Conservation (phyloP, 1,284 basidiomycete species). For the Grifola frondosa region DNA sequence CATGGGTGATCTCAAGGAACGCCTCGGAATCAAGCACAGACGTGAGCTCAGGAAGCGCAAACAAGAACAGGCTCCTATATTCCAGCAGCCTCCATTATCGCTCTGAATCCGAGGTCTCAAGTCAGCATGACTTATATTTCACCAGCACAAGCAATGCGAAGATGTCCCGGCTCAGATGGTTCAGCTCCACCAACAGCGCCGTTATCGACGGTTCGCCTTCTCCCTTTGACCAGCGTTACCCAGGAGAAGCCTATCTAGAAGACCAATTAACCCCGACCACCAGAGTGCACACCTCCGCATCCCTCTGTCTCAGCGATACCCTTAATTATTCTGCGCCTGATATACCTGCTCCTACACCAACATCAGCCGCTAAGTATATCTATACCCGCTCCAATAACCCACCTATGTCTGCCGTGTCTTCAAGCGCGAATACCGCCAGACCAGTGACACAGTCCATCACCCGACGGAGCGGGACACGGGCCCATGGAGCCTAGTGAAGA, state of each 20-base stretch:
- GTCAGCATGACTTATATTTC: conserved; percentile 23
- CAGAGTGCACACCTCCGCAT: conserved; percentile 20
- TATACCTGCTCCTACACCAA: conserved; percentile 59
- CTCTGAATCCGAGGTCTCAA: conserved; percentile 60
- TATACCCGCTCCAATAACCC: conserved; percentile 39
- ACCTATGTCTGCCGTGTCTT: conserved; percentile 31
- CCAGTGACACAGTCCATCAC: conserved; percentile 6
- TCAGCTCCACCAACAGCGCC: too few species aligned
- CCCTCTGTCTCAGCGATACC: conserved; percentile 34
- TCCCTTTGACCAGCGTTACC: conserved; percentile 21
- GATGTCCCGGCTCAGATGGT: too few species aligned
- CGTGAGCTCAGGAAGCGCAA: conserved; percentile 40
- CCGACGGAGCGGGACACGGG: conserved; percentile 38
- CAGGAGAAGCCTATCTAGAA: conserved; percentile 20
- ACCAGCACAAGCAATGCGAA: conserved; percentile 20
- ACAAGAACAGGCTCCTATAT: conserved; percentile 68
- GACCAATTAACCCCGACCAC: conserved; percentile 13
- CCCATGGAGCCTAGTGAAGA: conserved; percentile 16
- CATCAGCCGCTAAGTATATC: conserved; percentile 43
- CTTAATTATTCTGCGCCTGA: conserved; percentile 76
- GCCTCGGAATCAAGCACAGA: conserved; percentile 70
- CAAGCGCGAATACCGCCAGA: too few species aligned
- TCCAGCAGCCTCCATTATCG: conserved; percentile 60
- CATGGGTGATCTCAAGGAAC: conserved; percentile 78
- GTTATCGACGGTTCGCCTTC: conserved; percentile 23